Evolutionary conservation across 2,329 filamentous ascomycete species (phyloP).

Genomic region (Apiospora malaysiana): DNA sequence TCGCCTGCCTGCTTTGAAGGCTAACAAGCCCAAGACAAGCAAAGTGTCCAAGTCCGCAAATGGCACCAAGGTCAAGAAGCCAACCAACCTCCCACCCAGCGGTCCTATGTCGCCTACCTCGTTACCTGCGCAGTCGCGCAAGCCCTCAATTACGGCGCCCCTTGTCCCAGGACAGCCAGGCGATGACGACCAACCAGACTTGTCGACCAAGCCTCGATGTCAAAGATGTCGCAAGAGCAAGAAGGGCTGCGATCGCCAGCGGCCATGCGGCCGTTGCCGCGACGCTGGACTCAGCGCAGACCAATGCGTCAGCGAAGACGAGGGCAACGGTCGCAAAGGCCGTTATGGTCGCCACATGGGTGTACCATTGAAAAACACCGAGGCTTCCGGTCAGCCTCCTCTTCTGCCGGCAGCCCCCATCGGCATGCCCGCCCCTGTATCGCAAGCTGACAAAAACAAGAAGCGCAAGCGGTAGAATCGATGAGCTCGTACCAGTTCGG

Average conservation of each 20-base stretch:
- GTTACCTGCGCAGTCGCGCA: slow-evolving; percentile 71
- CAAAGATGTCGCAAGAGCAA: slow-evolving; percentile 99
- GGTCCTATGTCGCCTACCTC: slow-evolving; percentile 69
- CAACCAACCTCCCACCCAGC: slow-evolving; percentile 40
- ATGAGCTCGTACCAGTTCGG: slow-evolving; percentile 12
- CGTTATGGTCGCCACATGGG: slow-evolving; percentile 81
- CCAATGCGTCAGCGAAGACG: slow-evolving; percentile 95
- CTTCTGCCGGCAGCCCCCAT: slow-evolving; percentile 50
- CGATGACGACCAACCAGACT: slow-evolving; percentile 89
- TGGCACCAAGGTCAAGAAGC: slow-evolving; percentile 62
- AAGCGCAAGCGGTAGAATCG: slow-evolving; percentile 62
- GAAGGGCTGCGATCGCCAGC: slow-evolving; percentile 96
- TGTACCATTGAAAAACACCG: slow-evolving; percentile 66
- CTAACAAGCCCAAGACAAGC: slow-evolving; percentile 49
- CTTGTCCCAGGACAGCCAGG: slow-evolving; percentile 61
- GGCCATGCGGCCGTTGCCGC: slow-evolving; percentile 92
- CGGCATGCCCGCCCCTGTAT: slow-evolving; percentile 37
- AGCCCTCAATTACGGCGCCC: slow-evolving; percentile 72
- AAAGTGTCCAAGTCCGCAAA: slow-evolving; percentile 45
- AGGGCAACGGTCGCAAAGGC: slow-evolving; percentile 95
- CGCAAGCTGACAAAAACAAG: slow-evolving; percentile 60
- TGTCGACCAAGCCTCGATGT: slow-evolving; percentile 95
- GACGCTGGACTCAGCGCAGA: slow-evolving; percentile 94
- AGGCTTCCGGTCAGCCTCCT: slow-evolving; percentile 45
- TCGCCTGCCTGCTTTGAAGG: slow-evolving; percentile 45